Base-by-base conservation (phyloP, 139 green algal genomes). In the Volvox reticuliferus region DNA sequence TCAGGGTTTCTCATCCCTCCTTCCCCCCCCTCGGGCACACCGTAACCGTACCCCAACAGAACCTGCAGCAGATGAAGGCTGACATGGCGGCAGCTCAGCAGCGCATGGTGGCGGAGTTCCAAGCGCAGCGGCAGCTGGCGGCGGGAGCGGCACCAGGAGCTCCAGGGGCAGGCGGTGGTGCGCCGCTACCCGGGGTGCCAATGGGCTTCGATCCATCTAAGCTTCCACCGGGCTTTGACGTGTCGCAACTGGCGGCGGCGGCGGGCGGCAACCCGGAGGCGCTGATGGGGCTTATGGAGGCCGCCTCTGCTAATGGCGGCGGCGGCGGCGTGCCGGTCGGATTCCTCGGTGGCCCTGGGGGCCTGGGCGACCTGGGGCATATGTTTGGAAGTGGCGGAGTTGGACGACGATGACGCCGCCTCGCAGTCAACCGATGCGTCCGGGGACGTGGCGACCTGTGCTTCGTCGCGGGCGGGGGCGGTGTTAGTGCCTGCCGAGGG, bases 31-130 rank as follows among this genome's bases (percentile, higher is more conserved):
- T 69, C 65, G 21, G 65, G 21, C 65, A 5, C 65, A 73, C 65
- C 65, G 21, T 9, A 55, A 55, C 44, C 76, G 3, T 30, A 24
- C 35, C 73, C 18, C 50, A 50, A 9, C 87, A 91, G 87, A 44
- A 65, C 55, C 87, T 91, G 87, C 75, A 91, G 76, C 87, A 91
- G 33, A 91, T 91, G 87, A 92, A 93, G 87, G 62, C 69, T 18
- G 91, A 93, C 50, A 93, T 93, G 87, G 73, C 36, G 63, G 82
- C 87, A 20, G 86, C 87, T 32, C 87, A 92, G 65, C 88, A 88
- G 79, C 88, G 88, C 37, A 91, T 91, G 88, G 71, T 88, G 65
- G 16, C 32, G 36, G 88, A 91, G 17, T 91, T 85, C 78, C 77
- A 88, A 79, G 33, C 35, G 88, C 79, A 91, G 36, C 20, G 67